Percentiles rank a stretch among this genome's conserved stretches.
Evolutionary conservation across 345 rosid species (phyloP).

Genomic region (Eucalyptus victrix): DNA sequence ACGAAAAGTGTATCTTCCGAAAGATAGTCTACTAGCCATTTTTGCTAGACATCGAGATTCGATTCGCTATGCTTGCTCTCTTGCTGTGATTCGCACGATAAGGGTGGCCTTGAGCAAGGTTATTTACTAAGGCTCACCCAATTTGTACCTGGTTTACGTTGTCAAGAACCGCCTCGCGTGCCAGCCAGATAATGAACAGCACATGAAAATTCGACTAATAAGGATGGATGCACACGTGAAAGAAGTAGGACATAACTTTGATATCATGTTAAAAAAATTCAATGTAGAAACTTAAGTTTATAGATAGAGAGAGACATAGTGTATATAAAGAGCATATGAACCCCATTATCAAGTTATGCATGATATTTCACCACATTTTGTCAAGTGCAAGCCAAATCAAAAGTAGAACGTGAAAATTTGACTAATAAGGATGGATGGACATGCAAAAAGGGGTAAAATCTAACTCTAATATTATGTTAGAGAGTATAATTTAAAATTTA

Average conservation of each 20-base stretch:
- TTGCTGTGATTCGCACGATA: neutral
- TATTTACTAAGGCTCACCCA: neutral
- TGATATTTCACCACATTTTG: neutral
- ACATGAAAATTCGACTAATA: neutral
- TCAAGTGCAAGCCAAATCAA: neutral
- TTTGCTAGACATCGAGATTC: neutral
- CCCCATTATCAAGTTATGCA: neutral
- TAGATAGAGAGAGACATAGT: neutral
- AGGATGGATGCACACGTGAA: neutral
- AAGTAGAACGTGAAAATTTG: neutral
- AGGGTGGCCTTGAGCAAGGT: neutral
- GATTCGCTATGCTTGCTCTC: neutral
- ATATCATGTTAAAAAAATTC: neutral
- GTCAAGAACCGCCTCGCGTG: neutral
- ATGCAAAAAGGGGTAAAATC: neutral
- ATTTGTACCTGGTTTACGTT: neutral
- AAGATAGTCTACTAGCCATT: neutral
- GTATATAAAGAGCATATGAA: neutral
- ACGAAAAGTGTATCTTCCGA: neutral
- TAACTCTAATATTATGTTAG: neutral
- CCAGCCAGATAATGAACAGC: fast-evolving
- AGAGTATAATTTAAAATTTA: neutral
- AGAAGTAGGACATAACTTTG: neutral
- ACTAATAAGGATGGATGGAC: neutral
- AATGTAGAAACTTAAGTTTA: neutral